phyloP scores from a whole-genome alignment of 2,329 filamentous ascomycete species.

The Sarocladium strictum region DNA sequence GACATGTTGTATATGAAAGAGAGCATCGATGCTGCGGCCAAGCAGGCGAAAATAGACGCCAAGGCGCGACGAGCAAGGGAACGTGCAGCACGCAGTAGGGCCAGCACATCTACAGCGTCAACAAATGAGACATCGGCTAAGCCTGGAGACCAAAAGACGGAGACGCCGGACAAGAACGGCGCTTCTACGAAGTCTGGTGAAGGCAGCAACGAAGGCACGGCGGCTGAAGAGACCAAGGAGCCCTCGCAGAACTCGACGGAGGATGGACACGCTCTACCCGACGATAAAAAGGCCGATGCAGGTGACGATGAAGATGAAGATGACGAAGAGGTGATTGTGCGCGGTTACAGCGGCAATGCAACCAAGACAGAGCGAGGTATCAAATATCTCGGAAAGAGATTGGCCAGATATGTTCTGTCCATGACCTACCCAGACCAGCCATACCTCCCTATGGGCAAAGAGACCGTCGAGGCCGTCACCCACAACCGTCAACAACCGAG shows the following conservation, averaged over 20 bases:
- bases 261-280: background rate
- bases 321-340: constrained; percentile 80
- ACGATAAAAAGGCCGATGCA: constrained; percentile 16
- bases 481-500: constrained; percentile 18
- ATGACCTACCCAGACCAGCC: constrained; percentile 94
- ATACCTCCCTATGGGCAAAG: constrained; percentile 61
- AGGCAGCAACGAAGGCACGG: background rate
- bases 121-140: background rate
- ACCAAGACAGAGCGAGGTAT: constrained; percentile 91
- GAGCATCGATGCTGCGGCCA: constrained; percentile 82
- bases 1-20: constrained; percentile 98
- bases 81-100: constrained; percentile 26
- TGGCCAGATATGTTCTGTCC: constrained; percentile 83
- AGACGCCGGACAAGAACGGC: too few species aligned
- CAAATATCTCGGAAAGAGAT: constrained; percentile 90
- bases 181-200: background rate
- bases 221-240: constrained; percentile 10
- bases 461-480: constrained; percentile 35
- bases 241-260: constrained; percentile 10
- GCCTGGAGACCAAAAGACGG: constrained; percentile 9
- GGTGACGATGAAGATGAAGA: constrained; percentile 55
- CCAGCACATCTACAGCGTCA: background rate
- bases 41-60: constrained; percentile 65
- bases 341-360: constrained; percentile 85
- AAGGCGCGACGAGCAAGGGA: constrained; percentile 52